phyloP scores from a whole-genome alignment of 2,329 filamentous ascomycete genomes.

The Talaromyces sp. region DNA sequence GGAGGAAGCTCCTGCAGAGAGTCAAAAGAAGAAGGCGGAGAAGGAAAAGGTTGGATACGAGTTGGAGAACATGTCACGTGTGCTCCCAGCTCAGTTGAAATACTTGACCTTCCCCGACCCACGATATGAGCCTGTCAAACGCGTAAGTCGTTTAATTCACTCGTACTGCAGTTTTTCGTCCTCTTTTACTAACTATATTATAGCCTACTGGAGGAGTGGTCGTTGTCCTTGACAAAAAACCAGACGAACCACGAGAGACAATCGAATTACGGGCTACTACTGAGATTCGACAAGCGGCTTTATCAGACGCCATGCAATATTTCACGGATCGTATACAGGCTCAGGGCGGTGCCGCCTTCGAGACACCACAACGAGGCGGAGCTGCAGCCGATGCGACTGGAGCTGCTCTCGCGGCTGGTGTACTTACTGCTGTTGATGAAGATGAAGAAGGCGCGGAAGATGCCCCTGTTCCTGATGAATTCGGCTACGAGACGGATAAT shows the following conservation, averaged over 20 bases:
- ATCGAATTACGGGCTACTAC: conserved; percentile 94
- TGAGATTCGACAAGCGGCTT: conserved; percentile 42
- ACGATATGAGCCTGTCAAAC: conserved; percentile 88
- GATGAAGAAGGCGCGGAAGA: conserved; percentile 49
- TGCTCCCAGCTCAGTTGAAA: conserved; percentile 88
- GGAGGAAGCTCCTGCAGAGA: conserved; percentile 54
- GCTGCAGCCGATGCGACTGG: conserved; percentile 39
- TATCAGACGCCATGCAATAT: conserved; percentile 36
- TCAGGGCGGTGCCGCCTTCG: conserved; percentile 36
- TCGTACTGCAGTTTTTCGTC: conserved; percentile 49
- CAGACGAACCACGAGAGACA: conserved; percentile 72
- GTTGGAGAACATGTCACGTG: conserved; percentile 93
- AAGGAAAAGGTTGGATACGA: conserved; percentile 97
- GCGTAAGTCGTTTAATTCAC: conserved; percentile 56
- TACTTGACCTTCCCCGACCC: conserved; percentile 90
- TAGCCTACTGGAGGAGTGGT: conserved; percentile 91
- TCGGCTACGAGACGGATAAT: conserved; percentile 46
- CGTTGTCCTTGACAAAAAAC: conserved; percentile 79
- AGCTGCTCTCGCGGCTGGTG: conserved; percentile 70
- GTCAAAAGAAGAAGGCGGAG: conserved; percentile 82
- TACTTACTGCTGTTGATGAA: conserved; percentile 84
- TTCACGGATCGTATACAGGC: conserved; percentile 43
- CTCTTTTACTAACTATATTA: conserved; percentile 40
- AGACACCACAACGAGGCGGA: conserved; percentile 32
- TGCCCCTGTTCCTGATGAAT: conserved; percentile 47